A percentile compares a stretch with the other conserved stretches of the same genome.
These are phyloP conservation scores for Russula olivacea DNA, from an alignment of 768 basidiomycete genomes.

Conservation along the genomic window DNA sequence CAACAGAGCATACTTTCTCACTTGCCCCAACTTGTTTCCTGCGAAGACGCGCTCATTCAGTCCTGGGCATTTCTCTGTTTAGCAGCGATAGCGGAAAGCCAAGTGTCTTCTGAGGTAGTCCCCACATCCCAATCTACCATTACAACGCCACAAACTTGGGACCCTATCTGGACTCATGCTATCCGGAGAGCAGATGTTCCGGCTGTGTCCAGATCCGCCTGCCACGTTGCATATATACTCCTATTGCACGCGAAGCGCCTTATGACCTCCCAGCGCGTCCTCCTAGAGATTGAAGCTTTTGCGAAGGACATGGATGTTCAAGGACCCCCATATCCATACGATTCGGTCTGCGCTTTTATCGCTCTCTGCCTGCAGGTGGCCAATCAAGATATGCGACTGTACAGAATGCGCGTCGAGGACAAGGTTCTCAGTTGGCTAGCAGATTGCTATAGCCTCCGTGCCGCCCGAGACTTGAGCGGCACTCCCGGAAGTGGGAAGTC, in stretches of 20 bases:
- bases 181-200: slow-evolving; percentile 67
- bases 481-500: slow-evolving; percentile 35
- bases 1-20: slow-evolving; percentile 50
- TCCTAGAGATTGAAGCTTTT: slow-evolving; percentile 71
- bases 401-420: slow-evolving; percentile 81
- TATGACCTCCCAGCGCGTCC: slow-evolving; percentile 51
- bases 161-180: slow-evolving; percentile 75
- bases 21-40: slow-evolving; percentile 55
- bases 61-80: slow-evolving; percentile 83
- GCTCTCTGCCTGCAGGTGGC: slow-evolving; percentile 61
- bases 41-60: slow-evolving; percentile 61
- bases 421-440: slow-evolving; percentile 78
- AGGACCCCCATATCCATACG: slow-evolving; percentile 80
- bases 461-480: slow-evolving; percentile 33
- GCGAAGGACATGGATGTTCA: slow-evolving; percentile 84
- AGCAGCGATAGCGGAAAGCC: slow-evolving; percentile 52
- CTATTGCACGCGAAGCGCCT: slow-evolving; percentile 39
- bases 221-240: slow-evolving; percentile 58
- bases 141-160: slow-evolving; percentile 44
- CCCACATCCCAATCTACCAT: slow-evolving; percentile 7
- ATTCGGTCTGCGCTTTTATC: slow-evolving; percentile 86
- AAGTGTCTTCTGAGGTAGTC: slow-evolving; percentile 18
- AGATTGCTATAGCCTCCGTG: slow-evolving; percentile 58
- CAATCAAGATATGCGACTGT: slow-evolving; percentile 74
- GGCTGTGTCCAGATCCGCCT: slow-evolving; percentile 71